Percentiles rank a stretch among this genome's conserved stretches.
These are phyloP conservation scores for Iris macrosiphon DNA, from an alignment of 106 monocot species.

Conservation along the genomic window DNA sequence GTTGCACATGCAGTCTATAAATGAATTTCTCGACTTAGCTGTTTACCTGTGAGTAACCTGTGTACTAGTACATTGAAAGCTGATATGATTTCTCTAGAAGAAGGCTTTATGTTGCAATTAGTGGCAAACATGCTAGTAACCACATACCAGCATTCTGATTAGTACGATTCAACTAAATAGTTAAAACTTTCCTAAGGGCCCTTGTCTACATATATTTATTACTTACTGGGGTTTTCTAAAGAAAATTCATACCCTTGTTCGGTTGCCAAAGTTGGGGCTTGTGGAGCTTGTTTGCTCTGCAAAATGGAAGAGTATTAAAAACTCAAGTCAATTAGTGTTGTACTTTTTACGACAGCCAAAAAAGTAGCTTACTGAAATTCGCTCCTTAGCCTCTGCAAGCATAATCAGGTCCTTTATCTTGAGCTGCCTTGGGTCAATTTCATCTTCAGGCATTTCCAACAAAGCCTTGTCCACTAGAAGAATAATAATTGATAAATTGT, in stretches of 20 bases:
- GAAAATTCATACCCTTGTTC: conserved; percentile 16
- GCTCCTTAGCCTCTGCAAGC: conserved; percentile 52
- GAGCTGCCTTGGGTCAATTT: conserved; percentile 45
- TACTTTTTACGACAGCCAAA: background rate
- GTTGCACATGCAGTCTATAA: too few relatives aligned
- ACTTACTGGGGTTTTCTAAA: too few relatives aligned
- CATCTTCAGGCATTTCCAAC: conserved; percentile 51
- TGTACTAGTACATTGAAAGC: too few relatives aligned
- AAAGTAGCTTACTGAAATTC: conserved; percentile 28
- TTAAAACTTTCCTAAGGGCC: too few relatives aligned
- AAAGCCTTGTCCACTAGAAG: conserved; percentile 51
- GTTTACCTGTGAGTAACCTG: too few relatives aligned
- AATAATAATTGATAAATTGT: background rate
- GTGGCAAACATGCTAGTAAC: too few relatives aligned
- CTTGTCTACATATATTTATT: too few relatives aligned
- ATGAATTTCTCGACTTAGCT: too few relatives aligned
- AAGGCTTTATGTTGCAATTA: too few relatives aligned
- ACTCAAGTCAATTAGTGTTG: background rate
- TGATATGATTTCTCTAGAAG: too few relatives aligned
- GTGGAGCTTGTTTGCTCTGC: conserved; percentile 15
- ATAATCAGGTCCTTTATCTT: conserved; percentile 60
- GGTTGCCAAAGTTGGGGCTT: background rate
- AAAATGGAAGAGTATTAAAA: background rate
- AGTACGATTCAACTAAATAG: background rate
- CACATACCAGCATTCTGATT: too few relatives aligned